Evolutionary conservation across 306 rosid genomes (phyloP).

Genomic region (Sphenostylis stenocarpa): DNA sequence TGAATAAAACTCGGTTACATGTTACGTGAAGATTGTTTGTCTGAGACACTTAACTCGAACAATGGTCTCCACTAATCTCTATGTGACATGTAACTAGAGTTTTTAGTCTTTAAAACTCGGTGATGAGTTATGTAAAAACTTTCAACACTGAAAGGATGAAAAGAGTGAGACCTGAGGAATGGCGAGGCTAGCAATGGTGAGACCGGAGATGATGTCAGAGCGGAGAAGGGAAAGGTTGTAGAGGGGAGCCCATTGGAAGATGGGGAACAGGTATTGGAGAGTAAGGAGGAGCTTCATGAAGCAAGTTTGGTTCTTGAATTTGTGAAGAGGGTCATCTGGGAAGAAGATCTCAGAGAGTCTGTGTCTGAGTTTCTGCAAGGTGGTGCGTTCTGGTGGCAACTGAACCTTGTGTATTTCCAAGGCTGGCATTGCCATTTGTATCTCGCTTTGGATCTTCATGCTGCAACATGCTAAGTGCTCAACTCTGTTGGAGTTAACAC

Average conservation of each 20-base stretch:
- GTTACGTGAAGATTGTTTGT: neutral
- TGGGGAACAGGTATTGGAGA: conserved; percentile 75
- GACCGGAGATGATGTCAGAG: conserved; percentile 80
- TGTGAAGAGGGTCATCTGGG: conserved; percentile 83
- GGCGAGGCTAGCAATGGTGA: conserved; percentile 96
- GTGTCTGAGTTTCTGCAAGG: conserved; percentile 61
- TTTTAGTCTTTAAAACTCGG: neutral
- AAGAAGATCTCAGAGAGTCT: conserved; percentile 78
- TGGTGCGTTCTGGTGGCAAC: conserved; percentile 66
- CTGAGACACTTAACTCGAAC: neutral
- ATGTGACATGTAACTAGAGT: neutral
- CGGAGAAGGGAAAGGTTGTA: conserved; percentile 58
- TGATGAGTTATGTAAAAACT: no score
- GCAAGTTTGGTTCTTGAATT: conserved; percentile 65
- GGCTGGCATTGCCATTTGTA: conserved; percentile 45
- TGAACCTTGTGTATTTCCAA: conserved; percentile 65
- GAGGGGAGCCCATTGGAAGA: conserved; percentile 83
- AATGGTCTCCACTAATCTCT: no score
- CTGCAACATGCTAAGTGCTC: conserved; percentile 47
- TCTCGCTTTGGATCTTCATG: conserved; percentile 46
- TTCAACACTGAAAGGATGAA: neutral
- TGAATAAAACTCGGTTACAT: neutral
- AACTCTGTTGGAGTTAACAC: conserved; percentile 66
- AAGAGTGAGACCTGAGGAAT: conserved; percentile 69
- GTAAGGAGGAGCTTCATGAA: conserved; percentile 52